Conservation (phyloP, 306 rosid species). For the Pachyrhizus erosus region DNA sequence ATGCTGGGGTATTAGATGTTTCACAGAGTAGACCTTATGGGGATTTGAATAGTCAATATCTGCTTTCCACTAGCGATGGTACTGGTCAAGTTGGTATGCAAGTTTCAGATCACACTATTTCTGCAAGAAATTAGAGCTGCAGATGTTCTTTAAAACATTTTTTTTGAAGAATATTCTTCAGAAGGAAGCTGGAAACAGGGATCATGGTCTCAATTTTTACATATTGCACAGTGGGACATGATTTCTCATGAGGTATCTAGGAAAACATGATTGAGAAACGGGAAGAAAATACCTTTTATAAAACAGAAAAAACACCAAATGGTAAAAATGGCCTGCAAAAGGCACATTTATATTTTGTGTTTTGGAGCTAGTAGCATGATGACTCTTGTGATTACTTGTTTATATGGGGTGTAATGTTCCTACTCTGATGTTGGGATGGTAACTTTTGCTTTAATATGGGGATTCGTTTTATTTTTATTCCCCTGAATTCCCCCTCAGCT, state of each 20-base stretch:
- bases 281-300: constrained; percentile 42
- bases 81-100: constrained; percentile 51
- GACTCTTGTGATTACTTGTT: constrained; percentile 50
- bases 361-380: constrained; percentile 51
- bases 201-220: constrained; percentile 47
- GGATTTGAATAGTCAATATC: constrained; percentile 46
- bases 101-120: constrained; percentile 55
- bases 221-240: constrained; percentile 42
- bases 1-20: constrained; percentile 45
- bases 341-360: constrained; percentile 35
- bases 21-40: constrained; percentile 38
- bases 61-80: constrained; percentile 47
- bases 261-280: constrained; percentile 44
- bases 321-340: constrained; percentile 35
- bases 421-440: constrained; percentile 50
- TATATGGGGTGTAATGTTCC: constrained; percentile 43
- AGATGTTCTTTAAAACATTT: constrained; percentile 42
- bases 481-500: constrained; percentile 73
- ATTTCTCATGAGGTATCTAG: constrained; percentile 55
- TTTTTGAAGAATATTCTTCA: constrained; percentile 45
- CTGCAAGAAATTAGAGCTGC: constrained; percentile 64
- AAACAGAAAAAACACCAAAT: constrained; percentile 33
- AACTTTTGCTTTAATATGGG: constrained; percentile 52
- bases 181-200: constrained; percentile 44
- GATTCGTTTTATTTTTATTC: constrained; percentile 49